A percentile compares a stretch with the other conserved stretches of the same genome.
phyloP scores from a whole-genome alignment of 495 filamentous ascomycete genomes.

The Tuber umbilicatum region DNA sequence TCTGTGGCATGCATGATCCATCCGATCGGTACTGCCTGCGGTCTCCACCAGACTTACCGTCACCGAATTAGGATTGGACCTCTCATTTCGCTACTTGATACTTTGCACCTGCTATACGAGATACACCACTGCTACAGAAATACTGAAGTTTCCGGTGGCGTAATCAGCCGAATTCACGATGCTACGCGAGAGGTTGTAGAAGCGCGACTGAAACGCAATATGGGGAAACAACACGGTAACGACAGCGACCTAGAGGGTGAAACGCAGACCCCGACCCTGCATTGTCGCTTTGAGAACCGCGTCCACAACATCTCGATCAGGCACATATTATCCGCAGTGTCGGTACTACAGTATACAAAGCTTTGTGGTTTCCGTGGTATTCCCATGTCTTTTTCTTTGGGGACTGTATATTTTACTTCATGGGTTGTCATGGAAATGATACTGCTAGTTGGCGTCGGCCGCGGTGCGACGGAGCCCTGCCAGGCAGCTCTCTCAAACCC shows the following conservation, averaged over 20 bases:
- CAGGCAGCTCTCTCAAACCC: too few species aligned
- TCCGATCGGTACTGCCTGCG: slow-evolving; percentile 6
- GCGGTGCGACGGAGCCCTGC: too few species aligned
- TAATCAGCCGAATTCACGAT: not conserved
- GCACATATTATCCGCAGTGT: not conserved
- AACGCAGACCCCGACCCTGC: not conserved
- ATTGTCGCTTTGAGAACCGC: not conserved
- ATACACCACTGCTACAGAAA: not conserved
- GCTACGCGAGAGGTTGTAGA: not conserved
- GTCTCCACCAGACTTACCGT: not conserved
- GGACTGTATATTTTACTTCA: slow-evolving; percentile 3
- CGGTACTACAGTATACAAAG: slow-evolving; percentile 8
- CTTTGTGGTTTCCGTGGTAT: not conserved
- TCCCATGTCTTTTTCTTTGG: not conserved
- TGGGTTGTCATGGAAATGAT: slow-evolving; percentile 3
- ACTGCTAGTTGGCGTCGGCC: not conserved
- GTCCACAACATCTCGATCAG: not conserved
- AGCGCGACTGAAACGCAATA: not conserved
- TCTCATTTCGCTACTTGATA: slow-evolving; percentile 4
- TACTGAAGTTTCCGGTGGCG: not conserved
- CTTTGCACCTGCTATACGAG: not conserved
- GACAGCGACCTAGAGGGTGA: not conserved
- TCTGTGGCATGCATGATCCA: slow-evolving; percentile 10
- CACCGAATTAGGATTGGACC: not conserved
- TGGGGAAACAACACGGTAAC: not conserved